A percentile compares a stretch with the other conserved stretches of the same genome.
Conservation (phyloP, 129 eudicot genomes). For the Kitagawia praeruptora region DNA sequence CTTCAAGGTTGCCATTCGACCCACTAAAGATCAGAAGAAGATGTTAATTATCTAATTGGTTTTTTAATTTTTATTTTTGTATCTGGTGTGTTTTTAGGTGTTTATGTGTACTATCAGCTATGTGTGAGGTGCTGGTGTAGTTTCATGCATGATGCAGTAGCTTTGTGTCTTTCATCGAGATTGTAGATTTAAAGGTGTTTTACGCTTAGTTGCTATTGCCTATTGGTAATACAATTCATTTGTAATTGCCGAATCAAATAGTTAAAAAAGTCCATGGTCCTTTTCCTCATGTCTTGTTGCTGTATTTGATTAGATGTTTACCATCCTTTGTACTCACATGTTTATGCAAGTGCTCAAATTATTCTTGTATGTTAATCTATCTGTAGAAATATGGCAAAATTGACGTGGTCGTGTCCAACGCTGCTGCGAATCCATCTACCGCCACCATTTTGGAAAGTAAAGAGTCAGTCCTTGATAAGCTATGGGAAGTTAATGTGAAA, state of each 20-base stretch:
- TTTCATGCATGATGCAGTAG: neutral
- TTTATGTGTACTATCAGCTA: neutral
- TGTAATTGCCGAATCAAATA: too few species aligned
- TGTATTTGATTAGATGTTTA: neutral
- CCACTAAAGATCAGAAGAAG: neutral
- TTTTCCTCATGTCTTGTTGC: neutral
- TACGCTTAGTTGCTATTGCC: too few species aligned
- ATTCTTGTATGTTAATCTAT: neutral
- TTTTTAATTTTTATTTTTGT: too few species aligned
- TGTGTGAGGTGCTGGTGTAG: neutral
- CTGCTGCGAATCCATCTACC: conserved; percentile 79
- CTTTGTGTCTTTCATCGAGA: neutral
- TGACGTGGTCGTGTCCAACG: conserved; percentile 84
- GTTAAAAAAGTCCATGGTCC: neutral
- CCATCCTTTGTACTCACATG: neutral
- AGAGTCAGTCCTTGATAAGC: conserved; percentile 81
- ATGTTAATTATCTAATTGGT: neutral
- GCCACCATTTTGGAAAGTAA: conserved; percentile 51
- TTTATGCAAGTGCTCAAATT: neutral
- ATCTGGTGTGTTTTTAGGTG: neutral
- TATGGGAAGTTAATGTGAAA: conserved; percentile 91
- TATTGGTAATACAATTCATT: too few species aligned
- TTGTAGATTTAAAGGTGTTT: neutral
- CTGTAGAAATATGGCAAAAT: conserved; percentile 84
- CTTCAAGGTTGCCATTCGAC: neutral